Evolutionary conservation across 2,329 filamentous ascomycete genomes (phyloP).

Genomic region (Diplodia seriata): DNA sequence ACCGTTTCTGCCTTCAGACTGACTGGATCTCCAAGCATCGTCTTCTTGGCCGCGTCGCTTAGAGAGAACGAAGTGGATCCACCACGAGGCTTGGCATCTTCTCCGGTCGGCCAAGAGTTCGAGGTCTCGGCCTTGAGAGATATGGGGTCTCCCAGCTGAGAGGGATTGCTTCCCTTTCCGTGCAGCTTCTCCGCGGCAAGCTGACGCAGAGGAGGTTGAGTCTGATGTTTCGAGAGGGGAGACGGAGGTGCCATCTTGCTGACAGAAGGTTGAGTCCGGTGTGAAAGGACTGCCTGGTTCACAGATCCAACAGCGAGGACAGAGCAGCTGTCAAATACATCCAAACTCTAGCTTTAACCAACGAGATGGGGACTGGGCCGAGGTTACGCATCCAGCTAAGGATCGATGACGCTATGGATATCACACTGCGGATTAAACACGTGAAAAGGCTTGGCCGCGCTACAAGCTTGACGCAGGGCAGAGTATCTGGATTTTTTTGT

Average conservation of each 20-base stretch:
- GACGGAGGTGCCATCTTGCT: constrained; percentile 19
- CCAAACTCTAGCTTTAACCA: background rate
- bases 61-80: background rate
- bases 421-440: constrained; percentile 2
- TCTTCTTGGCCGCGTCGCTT: constrained; percentile 17
- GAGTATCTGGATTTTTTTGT: background rate
- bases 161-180: constrained; percentile 25
- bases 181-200: constrained; percentile 18
- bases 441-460: background rate
- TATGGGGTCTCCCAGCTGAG: constrained; percentile 29
- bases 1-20: constrained; percentile 29
- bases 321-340: constrained; percentile 1
- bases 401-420: constrained; percentile 28
- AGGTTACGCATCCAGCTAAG: constrained; percentile 9
- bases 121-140: constrained; percentile 33
- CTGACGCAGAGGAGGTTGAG: constrained; percentile 15
- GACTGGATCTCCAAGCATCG: constrained; percentile 32
- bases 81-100: background rate
- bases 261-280: background rate
- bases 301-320: background rate
- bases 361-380: background rate
- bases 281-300: background rate
- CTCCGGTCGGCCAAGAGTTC: constrained; percentile 14
- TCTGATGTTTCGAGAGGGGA: constrained; percentile 20
- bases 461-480: background rate